Evolutionary conservation across 2,329 filamentous ascomycete genomes (phyloP).

Genomic region (Cryoendolithus antarcticus): DNA sequence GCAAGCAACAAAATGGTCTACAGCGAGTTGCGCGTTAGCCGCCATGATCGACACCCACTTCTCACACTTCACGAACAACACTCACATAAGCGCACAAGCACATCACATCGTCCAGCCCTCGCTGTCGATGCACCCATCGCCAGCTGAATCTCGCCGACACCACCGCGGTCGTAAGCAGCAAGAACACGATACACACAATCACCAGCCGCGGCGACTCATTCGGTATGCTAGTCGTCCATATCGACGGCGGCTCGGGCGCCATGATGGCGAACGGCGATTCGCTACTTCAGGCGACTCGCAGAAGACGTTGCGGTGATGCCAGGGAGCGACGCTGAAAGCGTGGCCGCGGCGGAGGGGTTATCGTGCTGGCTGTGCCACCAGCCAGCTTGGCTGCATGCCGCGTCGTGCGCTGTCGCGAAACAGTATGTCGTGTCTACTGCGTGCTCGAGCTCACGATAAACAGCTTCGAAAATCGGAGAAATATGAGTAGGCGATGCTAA

Average conservation of each 20-base stretch:
- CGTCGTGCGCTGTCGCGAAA: no score
- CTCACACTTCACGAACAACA: neutral
- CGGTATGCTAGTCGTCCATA: conserved; percentile 4
- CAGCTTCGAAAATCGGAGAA: no score
- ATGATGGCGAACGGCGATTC: no score
- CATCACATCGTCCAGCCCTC: conserved; percentile 14
- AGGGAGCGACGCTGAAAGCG: no score
- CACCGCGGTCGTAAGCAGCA: conserved; percentile 11
- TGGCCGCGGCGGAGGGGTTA: no score
- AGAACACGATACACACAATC: conserved; percentile 11
- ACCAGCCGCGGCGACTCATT: conserved; percentile 9
- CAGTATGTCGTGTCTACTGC: no score
- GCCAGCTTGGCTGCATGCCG: no score
- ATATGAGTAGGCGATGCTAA: no score
- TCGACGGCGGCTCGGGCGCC: neutral
- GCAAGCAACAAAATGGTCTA: conserved; percentile 7
- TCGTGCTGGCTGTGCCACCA: no score
- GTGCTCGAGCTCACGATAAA: no score
- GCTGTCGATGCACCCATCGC: conserved; percentile 10
- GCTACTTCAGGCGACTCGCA: no score
- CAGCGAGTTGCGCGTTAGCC: neutral
- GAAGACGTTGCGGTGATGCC: no score
- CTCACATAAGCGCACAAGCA: conserved; percentile 10
- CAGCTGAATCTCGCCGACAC: conserved; percentile 10
- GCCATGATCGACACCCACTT: neutral